Base-by-base conservation (phyloP, 768 basidiomycete species). In the Hemileccinum impolitum region DNA sequence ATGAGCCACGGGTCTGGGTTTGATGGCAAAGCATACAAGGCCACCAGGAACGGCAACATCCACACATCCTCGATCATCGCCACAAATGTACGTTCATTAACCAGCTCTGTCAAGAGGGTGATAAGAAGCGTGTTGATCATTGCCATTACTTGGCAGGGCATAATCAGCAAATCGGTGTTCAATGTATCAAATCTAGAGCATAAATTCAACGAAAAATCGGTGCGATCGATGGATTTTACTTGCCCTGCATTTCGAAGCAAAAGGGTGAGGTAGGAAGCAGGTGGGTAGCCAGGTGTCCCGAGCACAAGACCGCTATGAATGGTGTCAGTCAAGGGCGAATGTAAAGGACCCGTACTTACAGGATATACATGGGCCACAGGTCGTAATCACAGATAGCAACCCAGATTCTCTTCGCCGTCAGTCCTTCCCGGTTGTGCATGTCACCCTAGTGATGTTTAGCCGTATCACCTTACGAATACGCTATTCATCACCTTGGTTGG, bases 351-450 rank as follows among this genome's bases (percentile, higher is more conserved):
- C n/a, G 3, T 6, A 32, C 39, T 43, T 31, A 56, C 76, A 82
- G 63, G 23, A 81, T 70, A 58, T 87, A 86, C 21, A 85, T 39
- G 0, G 84, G 84, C 82, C 83, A 85, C 12, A 85, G 63, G 56
- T 84, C 82, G 48, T 77, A 85, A 58, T 86, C 84, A 30, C 72
- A 75, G 6, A 82, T 44, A 0, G 81, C 78, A 6, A 62, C 66
- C 76, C 79, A 84, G 3, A 84, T 59, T 6, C 76, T 69, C 55
- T 69, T 72, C 7, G 72, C 34, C 0, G 76, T 70, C 14, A 86
- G 57, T 0, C 77, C 81, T 64, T 87, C 77, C 34, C 85, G 78
- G 52, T 86, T 86, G 64, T 84, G 83, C 85, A 85, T 84, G 50
- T 82, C 81, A 11, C 57, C 57, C 53, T 46, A 19, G 26, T 17